Evolutionary conservation across 73 alveolate genomes (phyloP).

Genomic region (Breviolum minutum): DNA sequence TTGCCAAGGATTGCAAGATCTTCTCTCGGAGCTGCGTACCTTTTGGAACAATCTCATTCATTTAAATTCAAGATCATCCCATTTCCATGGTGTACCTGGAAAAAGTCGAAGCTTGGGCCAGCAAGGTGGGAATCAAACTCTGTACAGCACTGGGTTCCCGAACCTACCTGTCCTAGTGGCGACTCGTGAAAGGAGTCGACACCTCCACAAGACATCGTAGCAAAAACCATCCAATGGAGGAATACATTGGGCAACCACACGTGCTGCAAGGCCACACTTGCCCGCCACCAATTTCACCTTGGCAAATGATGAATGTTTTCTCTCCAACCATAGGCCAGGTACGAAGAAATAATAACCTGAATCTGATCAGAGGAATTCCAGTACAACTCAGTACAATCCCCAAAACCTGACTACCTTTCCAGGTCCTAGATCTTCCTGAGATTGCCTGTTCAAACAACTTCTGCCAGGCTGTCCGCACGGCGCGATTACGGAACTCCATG

Average conservation of each 20-base stretch:
- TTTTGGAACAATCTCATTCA: not conserved
- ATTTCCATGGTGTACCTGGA: no score
- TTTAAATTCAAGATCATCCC: no score
- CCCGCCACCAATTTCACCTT: slow-evolving; percentile 98
- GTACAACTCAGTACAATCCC: not conserved
- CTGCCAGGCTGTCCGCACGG: slow-evolving; percentile 1
- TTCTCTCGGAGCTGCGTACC: slow-evolving; percentile 97
- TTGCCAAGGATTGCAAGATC: slow-evolving; percentile 97
- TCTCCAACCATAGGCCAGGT: no score
- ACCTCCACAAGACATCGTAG: not conserved
- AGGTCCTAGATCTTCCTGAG: not conserved
- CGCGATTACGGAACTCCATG: slow-evolving; percentile 97
- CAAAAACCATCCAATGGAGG: not conserved
- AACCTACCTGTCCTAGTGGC: slow-evolving; percentile 96
- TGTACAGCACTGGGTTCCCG: not conserved
- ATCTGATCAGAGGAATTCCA: no score
- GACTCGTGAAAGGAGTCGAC: slow-evolving; percentile 97
- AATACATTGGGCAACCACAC: slow-evolving; percentile 44
- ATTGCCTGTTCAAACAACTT: no score
- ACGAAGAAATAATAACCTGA: no score
- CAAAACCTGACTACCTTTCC: not conserved
- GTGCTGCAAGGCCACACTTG: slow-evolving; percentile 98
- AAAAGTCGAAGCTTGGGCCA: no score
- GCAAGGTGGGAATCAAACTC: not conserved
- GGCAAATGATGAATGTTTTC: no score